Evolutionary conservation across 2,329 filamentous ascomycete species (phyloP).

Genomic region (Penicillium sp.): DNA sequence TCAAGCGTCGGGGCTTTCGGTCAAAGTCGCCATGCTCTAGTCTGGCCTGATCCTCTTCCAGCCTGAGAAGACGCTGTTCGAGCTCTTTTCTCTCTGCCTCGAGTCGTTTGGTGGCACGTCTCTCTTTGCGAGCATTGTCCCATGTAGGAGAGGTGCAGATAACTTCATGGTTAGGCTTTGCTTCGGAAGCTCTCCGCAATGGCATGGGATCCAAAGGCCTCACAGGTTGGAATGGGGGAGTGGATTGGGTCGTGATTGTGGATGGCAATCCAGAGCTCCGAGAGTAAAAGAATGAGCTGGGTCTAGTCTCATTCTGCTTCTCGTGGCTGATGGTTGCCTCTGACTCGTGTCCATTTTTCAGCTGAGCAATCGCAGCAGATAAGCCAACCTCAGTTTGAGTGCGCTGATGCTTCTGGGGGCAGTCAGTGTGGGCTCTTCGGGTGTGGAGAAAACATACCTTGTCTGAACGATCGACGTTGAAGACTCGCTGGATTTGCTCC

Average conservation of each 20-base stretch:
- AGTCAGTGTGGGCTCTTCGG: background rate
- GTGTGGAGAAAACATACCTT: constrained; percentile 9
- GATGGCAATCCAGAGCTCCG: constrained; percentile 15
- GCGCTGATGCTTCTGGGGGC: constrained; percentile 9
- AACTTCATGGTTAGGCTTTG: constrained; percentile 6
- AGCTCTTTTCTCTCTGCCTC: constrained; percentile 33
- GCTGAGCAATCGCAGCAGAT: background rate
- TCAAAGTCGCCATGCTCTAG: constrained; percentile 15
- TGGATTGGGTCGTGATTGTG: constrained; percentile 14
- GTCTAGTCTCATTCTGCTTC: constrained; percentile 9
- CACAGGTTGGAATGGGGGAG: constrained; percentile 11
- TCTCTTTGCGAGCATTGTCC: constrained; percentile 24
- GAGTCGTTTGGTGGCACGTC: constrained; percentile 29
- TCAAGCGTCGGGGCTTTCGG: constrained; percentile 28
- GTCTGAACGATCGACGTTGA: constrained; percentile 14
- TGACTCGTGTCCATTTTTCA: background rate
- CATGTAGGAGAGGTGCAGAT: constrained; percentile 18
- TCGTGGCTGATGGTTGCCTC: constrained; percentile 2
- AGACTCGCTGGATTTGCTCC: constrained; percentile 19
- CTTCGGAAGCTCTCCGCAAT: constrained; percentile 1
- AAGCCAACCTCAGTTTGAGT: background rate
- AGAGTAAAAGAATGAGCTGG: constrained; percentile 16
- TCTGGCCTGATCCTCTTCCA: constrained; percentile 20
- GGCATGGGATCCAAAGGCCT: constrained; percentile 1
- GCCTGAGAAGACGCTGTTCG: constrained; percentile 22